Base-by-base conservation (phyloP, 495 filamentous ascomycete genomes). In the Xylaria cubensis region DNA sequence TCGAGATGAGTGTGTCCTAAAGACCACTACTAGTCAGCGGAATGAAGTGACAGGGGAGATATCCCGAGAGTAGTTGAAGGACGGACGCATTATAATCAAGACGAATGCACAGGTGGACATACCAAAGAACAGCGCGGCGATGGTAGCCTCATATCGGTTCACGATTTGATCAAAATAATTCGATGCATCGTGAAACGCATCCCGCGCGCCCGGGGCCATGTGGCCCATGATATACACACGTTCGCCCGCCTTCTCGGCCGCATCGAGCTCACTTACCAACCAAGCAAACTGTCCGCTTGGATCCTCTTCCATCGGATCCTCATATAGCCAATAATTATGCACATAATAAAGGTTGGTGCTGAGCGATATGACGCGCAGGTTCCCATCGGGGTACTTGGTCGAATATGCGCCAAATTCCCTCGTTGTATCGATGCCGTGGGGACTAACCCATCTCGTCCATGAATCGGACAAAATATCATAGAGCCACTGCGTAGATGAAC, bases 291-390 rank as follows among this genome's bases (percentile, higher is more conserved):
- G 85, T 9, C 78, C 78, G 71, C 78, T 79, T 10, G 86, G 86
- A 72, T 89, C 86, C 15, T 48, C 75, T 61, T 86, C 80, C 83
- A 87, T 85, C 2, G 84, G 80, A 15, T 83, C 78, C 62, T 83
- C 74, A 72, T 87, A 89, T 21, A 84, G 71, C 81, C 84, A 86
- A 79, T 85, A 88, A 78, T 89, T 89, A 53, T 83, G 79, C 59
- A 81, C 82, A 74, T 89, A 89, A 81, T 87, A 90, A 74, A 88
- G 81, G 71, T 87, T 84, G 44, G 85, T 89, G 77, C 86, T 90
- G 71, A 88, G 81, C 19, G 86, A 88, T 73, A 90, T 88, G 53
- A 90, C 80, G 19, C 86, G 82, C 4, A 90, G 81, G 15, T 83
- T 82, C 29, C 77, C 78, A 61, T 76, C 73, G 12, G 81, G 80